Base-by-base conservation (phyloP, 495 filamentous ascomycete species). In the Recurvomyces mirabilis region DNA sequence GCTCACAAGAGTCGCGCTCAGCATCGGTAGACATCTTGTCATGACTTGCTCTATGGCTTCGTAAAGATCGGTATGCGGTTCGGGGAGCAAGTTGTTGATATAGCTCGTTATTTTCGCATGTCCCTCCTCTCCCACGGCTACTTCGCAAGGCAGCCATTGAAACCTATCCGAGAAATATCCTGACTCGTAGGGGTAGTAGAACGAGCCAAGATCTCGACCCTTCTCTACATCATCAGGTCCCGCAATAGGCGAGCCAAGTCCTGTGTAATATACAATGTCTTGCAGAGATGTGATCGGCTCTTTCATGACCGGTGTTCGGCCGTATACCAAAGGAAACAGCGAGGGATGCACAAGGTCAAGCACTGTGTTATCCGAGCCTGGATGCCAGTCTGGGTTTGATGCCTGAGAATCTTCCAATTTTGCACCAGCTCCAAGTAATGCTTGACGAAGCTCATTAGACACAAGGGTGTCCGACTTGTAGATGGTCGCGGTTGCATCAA, bases 341-440 rank as follows among this genome's bases (percentile, higher is more conserved):
- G 75, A 79, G 0, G 77, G 77, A 50, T 81, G 69, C 9, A 82
- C 69, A 2, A 82, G 58, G 49, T 82, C 65, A 1, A 81, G 62
- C 0, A 81, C 79, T 41, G 69, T 67, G 1, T 55, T 47, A 41
- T 74, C 62, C 1, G 72, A 74, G 4, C 66, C 60, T 0, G 75
- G 75, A 49, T 77, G 73, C 66, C 74, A 81, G 47, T 81, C 78
- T 48, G 72, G 73, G 13, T 38, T 12, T 3, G 26, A 17, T 1
- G 47, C 57, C 13, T 39, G 47, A 15, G 52, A 52, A 21, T 45
- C 26, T 28, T 56, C 47, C 7, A 57, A 41, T 3, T 23, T 25
- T 11, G 12, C 11, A 15, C 61, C 56, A 0, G 42, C 54, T 4
- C 25, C 19, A 5, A 14, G 22, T 3, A 64, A 38, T 3, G 26